These are phyloP conservation scores for Phytopythium sindhum DNA, from an alignment of 352 stramenopile species.

Conservation along the genomic window DNA sequence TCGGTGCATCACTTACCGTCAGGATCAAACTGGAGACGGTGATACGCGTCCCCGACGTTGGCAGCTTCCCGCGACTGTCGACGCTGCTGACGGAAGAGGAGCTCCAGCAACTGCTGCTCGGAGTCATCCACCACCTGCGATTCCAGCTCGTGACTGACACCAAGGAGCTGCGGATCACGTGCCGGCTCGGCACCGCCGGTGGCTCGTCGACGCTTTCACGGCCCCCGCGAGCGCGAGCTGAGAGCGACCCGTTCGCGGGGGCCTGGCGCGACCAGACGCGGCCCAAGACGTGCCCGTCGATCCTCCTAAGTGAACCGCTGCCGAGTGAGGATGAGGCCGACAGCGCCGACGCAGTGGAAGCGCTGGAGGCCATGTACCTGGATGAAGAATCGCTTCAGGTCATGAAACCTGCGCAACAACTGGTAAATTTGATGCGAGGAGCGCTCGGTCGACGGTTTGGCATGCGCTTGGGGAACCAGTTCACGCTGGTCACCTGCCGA, in stretches of 20 bases:
- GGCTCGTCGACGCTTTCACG: background rate
- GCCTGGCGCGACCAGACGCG: conserved; percentile 15
- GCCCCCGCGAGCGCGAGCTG: background rate
- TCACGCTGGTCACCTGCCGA: background rate
- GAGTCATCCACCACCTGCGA: conserved; percentile 47
- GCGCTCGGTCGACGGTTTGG: background rate
- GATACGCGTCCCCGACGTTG: conserved; percentile 27
- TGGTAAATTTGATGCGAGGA: background rate
- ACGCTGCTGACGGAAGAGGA: conserved; percentile 55
- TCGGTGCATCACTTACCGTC: background rate
- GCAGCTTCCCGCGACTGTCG: conserved; percentile 72
- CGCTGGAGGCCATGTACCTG: background rate
- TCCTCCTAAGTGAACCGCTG: conserved; percentile 24
- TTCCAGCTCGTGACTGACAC: conserved; percentile 29
- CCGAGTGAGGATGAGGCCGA: background rate
- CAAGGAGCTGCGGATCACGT: conserved; percentile 25
- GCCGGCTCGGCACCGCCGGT: background rate
- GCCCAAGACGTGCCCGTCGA: conserved; percentile 49
- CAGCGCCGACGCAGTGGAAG: background rate
- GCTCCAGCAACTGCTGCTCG: conserved; percentile 52
- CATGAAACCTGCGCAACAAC: too few species aligned
- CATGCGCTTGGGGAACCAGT: background rate
- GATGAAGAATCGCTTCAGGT: background rate
- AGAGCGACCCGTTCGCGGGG: background rate
- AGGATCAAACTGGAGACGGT: conserved; percentile 81